Conservation (phyloP, 108 stramenopile species). For the Aurantiochytrium sp. region DNA sequence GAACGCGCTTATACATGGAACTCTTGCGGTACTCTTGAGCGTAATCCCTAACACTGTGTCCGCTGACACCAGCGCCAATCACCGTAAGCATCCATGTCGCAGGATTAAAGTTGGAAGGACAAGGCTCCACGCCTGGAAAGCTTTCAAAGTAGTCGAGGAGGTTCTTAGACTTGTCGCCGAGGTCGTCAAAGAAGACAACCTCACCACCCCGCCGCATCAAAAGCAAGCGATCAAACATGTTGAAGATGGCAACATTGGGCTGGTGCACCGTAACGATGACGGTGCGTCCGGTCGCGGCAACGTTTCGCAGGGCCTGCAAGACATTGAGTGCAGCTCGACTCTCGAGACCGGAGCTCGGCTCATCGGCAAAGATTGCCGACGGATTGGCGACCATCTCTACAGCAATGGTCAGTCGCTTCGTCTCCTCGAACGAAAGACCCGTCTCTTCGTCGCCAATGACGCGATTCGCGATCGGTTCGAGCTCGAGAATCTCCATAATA, state of each 20-base stretch:
- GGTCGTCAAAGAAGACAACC: constrained; percentile 65
- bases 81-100: constrained; percentile 76
- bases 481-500: constrained; percentile 66
- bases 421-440: constrained; percentile 63
- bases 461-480: constrained; percentile 48
- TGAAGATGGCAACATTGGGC: constrained; percentile 70
- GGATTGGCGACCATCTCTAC: constrained; percentile 69
- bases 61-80: constrained; percentile 43
- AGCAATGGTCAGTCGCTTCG: constrained; percentile 61
- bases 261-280: constrained; percentile 76
- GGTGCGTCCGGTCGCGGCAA: constrained; percentile 51
- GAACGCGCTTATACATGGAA: background rate
- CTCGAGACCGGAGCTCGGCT: constrained; percentile 62
- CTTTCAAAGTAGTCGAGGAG: constrained; percentile 59
- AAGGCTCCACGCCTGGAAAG: constrained; percentile 4
- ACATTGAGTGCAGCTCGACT: constrained; percentile 57
- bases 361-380: constrained; percentile 54
- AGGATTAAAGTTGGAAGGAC: constrained; percentile 55
- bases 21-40: background rate
- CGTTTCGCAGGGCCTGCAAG: constrained; percentile 38
- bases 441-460: constrained; percentile 65
- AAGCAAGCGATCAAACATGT: constrained; percentile 61
- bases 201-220: constrained; percentile 68
- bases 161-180: constrained; percentile 52
- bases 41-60: background rate